phyloP scores from a whole-genome alignment of 352 stramenopile species.

The Aphanomyces euteiches region DNA sequence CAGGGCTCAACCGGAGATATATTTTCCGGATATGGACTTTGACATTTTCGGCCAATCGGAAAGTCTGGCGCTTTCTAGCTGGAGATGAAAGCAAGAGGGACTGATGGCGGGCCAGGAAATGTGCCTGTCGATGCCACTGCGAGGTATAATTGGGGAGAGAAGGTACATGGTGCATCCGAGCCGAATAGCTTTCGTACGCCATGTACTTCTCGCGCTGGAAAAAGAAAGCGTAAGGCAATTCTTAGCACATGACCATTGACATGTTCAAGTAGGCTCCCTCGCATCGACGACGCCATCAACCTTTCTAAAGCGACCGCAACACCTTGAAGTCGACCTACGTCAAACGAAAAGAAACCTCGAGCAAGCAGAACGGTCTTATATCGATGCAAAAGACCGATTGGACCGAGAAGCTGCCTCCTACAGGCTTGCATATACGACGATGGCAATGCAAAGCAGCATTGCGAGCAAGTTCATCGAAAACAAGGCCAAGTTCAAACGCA shows the following conservation, averaged over 20 bases:
- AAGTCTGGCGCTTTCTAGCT: too few relatives aligned
- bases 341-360: background rate
- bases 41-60: too few relatives aligned
- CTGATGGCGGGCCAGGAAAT: background rate
- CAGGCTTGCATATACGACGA: background rate
- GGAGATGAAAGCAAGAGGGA: background rate
- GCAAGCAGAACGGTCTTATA: background rate
- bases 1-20: too few relatives aligned
- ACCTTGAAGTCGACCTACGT: background rate
- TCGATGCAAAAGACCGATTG: background rate
- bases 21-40: too few relatives aligned
- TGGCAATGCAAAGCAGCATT: background rate
- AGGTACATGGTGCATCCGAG: too few relatives aligned
- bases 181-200: too few relatives aligned
- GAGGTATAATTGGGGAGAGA: too few relatives aligned
- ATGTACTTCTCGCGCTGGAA: background rate
- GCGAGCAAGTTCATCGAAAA: background rate
- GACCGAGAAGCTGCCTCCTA: background rate
- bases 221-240: conserved; percentile 9
- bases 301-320: conserved; percentile 1
- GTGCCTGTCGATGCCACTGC: background rate
- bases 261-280: background rate
- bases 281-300: background rate
- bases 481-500: background rate
- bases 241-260: background rate